Conservation (phyloP, 75 land plant genomes). For the Selaginella tamariscina region DNA sequence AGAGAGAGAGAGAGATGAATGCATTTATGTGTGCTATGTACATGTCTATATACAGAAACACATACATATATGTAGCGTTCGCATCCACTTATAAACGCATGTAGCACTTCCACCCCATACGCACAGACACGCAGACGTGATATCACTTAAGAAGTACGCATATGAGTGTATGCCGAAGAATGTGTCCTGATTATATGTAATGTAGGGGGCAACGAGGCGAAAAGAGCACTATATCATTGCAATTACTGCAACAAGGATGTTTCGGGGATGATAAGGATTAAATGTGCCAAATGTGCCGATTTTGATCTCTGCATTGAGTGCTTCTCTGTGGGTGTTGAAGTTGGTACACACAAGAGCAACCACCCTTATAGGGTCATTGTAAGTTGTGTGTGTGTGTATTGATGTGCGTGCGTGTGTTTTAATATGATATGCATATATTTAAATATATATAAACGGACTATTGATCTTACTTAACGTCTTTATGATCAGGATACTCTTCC, state of each 20-base stretch:
- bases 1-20: not conserved
- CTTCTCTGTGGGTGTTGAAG: conserved; percentile 88
- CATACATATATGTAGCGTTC: not conserved
- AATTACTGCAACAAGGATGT: conserved; percentile 92
- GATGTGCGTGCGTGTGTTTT: not conserved
- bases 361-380: conserved; percentile 94
- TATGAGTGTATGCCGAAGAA: not conserved
- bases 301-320: conserved; percentile 95
- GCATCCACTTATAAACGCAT: no score
- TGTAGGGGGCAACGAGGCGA: conserved; percentile 38
- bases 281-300: conserved; percentile 76
- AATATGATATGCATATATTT: no score
- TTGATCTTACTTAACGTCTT: conserved; percentile 3
- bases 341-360: conserved; percentile 76
- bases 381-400: conserved; percentile 26
- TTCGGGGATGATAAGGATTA: conserved; percentile 76
- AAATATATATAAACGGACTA: no score
- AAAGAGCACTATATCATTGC: conserved; percentile 84
- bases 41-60: not conserved
- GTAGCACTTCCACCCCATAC: not conserved
- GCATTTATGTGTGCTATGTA: not conserved
- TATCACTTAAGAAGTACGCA: not conserved
- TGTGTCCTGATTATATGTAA: not conserved
- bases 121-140: not conserved
- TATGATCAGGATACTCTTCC: conserved; percentile 68